These are phyloP conservation scores for Candida wancherniae DNA, from an alignment of 805 yeast species.

Conservation along the genomic window DNA sequence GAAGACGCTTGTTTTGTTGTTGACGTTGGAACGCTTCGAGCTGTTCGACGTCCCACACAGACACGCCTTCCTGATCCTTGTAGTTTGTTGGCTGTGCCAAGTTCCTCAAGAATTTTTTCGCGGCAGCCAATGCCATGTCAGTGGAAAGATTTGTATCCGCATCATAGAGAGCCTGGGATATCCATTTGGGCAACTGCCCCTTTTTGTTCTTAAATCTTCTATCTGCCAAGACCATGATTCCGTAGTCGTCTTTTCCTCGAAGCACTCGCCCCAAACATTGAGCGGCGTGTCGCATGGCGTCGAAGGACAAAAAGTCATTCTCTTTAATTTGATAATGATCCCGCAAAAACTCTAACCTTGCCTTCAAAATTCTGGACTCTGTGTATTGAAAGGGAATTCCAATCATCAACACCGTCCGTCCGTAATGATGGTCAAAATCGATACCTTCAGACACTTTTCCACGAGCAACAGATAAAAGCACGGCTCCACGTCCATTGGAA, in stretches of 20 bases:
- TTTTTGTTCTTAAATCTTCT: conserved; percentile 84
- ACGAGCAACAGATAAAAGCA: conserved; percentile 93
- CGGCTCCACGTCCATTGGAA: conserved; percentile 96
- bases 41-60: conserved; percentile 85
- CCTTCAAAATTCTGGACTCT: conserved; percentile 91
- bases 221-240: conserved; percentile 97
- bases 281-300: conserved; percentile 99
- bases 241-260: conserved; percentile 98
- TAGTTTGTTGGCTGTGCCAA: conserved; percentile 92
- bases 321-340: conserved; percentile 92
- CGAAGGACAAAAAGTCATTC: conserved; percentile 92
- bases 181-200: conserved; percentile 93
- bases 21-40: conserved; percentile 53
- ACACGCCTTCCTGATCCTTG: conserved; percentile 87
- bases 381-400: conserved; percentile 99
- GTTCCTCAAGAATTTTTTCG: conserved; percentile 85
- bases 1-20: conserved; percentile 31
- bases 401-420: conserved; percentile 95
- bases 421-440: conserved; percentile 98
- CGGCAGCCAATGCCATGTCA: conserved; percentile 95
- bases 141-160: conserved; percentile 90
- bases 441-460: conserved; percentile 98
- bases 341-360: conserved; percentile 86
- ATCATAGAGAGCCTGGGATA: conserved; percentile 85
- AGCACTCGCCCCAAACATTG: conserved; percentile 96